Evolutionary conservation across 768 basidiomycete genomes (phyloP).

Genomic region (Rhizopogon vulgaris): DNA sequence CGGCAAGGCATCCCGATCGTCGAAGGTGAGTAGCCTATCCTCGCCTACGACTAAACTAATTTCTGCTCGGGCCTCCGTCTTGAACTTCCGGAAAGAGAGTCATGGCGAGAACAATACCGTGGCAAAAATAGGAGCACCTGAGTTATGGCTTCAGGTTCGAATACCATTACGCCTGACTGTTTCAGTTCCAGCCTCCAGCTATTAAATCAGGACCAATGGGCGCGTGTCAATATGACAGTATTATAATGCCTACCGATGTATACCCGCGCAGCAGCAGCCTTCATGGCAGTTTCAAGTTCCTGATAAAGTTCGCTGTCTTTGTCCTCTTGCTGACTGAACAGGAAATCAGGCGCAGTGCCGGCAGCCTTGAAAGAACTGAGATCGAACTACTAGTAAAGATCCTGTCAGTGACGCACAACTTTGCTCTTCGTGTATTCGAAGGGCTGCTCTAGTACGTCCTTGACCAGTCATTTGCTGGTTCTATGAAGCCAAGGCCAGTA

Average conservation of each 20-base stretch:
- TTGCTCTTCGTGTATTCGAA: conserved; percentile 4
- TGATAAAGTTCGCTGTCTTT: background rate
- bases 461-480: background rate
- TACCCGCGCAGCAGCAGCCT: background rate
- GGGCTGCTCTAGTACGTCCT: background rate
- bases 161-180: background rate
- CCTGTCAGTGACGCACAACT: background rate
- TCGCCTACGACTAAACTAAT: conserved; percentile 1
- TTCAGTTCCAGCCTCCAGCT: background rate
- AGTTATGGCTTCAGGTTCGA: background rate
- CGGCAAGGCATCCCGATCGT: no score
- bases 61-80: conserved; percentile 1
- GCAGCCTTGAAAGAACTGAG: no score
- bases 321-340: no score
- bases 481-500: conserved; percentile 9
- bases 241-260: background rate
- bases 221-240: background rate
- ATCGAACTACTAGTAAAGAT: no score
- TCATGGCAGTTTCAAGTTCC: background rate
- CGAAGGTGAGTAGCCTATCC: background rate
- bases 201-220: background rate
- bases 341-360: background rate
- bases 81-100: conserved; percentile 7
- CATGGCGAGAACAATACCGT: conserved; percentile 2
- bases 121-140: background rate